Evolutionary conservation across 176 grass and related monocot species (phyloP), one percentile per base, ranked within the genome.

Genomic region (Triticum timopheevii): DNA sequence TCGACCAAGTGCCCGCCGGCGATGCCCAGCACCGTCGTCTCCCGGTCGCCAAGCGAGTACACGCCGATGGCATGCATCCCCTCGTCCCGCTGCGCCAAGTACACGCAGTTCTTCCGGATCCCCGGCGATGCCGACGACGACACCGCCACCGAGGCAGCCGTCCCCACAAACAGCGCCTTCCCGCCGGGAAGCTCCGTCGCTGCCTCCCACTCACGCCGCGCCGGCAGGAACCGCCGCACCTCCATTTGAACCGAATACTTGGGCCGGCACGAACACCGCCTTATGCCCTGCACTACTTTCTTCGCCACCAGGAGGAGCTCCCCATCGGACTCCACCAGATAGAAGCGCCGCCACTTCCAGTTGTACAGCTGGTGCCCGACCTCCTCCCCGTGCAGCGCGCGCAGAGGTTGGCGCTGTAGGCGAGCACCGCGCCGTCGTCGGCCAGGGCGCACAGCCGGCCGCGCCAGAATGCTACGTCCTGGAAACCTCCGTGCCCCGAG

Each of bases 151-250:
- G 83, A 85, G 13, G 35, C 62, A 22, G 77, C 63, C 74, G 63
- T 40, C 2, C 84, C 75, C 23, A 79, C 84, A 64, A 86, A 59
- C 33, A 86, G 1, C 31, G 84, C 64, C 62, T 45, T 64, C 64
- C 62, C 62, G 47, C 75, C 64, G 15, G 75, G 64, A 7, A 24
- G 38, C 47, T 69, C 75, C 47, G 2, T 23, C 10, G 69, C 3
- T 2, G 3, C 13, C 0, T 58, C 84, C 84, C 75, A 86, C 33
- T 7, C 27, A 34, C 47, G 23, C 75, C 40, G 6, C 84, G 17
- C 33, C n/a, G 15, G n/a, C 1, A 63, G 45, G 54, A 33, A 10
- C 6, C 63, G 9, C 7, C 0, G 10, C 45, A 78, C 74, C 64
- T 86, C 33, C 47, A 69, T 23, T 2, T 17, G 15, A 52, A 52